Conservation (phyloP, 768 basidiomycete species). For the Ephemerocybe angulata region DNA sequence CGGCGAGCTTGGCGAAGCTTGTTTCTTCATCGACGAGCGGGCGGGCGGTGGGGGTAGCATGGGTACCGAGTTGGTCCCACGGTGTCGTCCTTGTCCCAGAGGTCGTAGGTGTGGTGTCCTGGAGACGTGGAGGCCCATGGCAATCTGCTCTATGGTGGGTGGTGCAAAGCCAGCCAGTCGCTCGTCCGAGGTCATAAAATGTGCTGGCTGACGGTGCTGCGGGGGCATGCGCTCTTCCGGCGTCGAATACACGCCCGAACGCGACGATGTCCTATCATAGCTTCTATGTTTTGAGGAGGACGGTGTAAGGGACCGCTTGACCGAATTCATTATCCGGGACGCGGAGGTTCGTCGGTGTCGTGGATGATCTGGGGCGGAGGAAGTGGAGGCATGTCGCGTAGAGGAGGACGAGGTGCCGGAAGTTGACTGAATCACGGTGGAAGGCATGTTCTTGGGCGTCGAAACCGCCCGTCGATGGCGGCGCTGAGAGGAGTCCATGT, state of each 20-base stretch:
- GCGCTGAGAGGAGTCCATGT: conserved; percentile 6
- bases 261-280: conserved; percentile 13
- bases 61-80: conserved; percentile 23
- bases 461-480: conserved; percentile 17
- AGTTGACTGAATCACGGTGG: conserved; percentile 6
- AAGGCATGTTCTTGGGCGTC: conserved; percentile 8
- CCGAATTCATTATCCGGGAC: conserved; percentile 27
- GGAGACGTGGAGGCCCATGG: conserved; percentile 76
- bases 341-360: conserved; percentile 19
- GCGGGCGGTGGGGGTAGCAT: conserved; percentile 47
- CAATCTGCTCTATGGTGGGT: conserved; percentile 72
- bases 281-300: conserved; percentile 13
- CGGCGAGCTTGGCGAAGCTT: conserved; percentile 20
- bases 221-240: conserved; percentile 19
- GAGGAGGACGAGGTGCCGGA: conserved; percentile 5
- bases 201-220: conserved; percentile 10
- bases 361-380: conserved; percentile 13
- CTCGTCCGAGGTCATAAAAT: conserved; percentile 23
- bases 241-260: conserved; percentile 28
- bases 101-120: conserved; percentile 69
- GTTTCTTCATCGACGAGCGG: conserved; percentile 65
- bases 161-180: conserved; percentile 38
- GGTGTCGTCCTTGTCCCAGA: conserved; percentile 26
- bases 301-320: conserved; percentile 27
- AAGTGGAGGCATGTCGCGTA: conserved; percentile 7